Percentiles rank a stretch among this genome's conserved stretches.
Conservation (phyloP, 2,329 filamentous ascomycete genomes). For the Arthrobotrys sinensis region DNA sequence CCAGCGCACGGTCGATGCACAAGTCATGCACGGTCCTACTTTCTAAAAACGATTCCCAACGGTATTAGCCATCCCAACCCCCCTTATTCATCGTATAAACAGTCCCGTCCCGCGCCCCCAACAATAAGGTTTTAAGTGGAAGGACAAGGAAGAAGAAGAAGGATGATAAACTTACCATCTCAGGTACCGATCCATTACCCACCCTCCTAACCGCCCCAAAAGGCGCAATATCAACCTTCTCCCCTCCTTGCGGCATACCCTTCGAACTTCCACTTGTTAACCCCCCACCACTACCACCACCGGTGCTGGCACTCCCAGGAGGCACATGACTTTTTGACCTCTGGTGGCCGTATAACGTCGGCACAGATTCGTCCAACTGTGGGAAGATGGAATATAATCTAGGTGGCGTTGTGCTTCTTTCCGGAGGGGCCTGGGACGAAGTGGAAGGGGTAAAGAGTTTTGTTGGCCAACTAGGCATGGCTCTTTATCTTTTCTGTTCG, state of each 20-base stretch:
- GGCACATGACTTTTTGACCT: conserved; percentile 57
- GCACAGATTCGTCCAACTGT: conserved; percentile 48
- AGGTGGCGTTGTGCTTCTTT: conserved; percentile 43
- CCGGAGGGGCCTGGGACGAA: conserved; percentile 24
- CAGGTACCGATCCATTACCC: conserved; percentile 66
- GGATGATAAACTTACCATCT: conserved; percentile 73
- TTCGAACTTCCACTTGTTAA: conserved; percentile 14
- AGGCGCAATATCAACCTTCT: conserved; percentile 65
- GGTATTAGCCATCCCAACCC: conserved; percentile 14
- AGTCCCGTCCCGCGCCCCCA: not conserved
- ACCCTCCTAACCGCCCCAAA: conserved; percentile 67
- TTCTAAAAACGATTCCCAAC: conserved; percentile 63
- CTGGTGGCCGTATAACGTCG: conserved; percentile 58
- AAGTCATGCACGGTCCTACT: conserved; percentile 86
- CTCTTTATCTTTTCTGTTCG: not conserved
- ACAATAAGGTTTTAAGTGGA: not conserved
- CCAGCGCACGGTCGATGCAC: conserved; percentile 84
- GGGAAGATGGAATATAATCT: conserved; percentile 58
- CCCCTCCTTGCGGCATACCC: conserved; percentile 62
- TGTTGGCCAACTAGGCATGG: conserved; percentile 61
- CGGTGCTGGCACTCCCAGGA: conserved; percentile 11
- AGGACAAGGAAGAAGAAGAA: conserved; percentile 59
- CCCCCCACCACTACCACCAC: not conserved
- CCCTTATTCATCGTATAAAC: not conserved
- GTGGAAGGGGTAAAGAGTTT: conserved; percentile 53